phyloP scores from a whole-genome alignment of 306 rosid genomes.

The Chamaecrista fasciculata region DNA sequence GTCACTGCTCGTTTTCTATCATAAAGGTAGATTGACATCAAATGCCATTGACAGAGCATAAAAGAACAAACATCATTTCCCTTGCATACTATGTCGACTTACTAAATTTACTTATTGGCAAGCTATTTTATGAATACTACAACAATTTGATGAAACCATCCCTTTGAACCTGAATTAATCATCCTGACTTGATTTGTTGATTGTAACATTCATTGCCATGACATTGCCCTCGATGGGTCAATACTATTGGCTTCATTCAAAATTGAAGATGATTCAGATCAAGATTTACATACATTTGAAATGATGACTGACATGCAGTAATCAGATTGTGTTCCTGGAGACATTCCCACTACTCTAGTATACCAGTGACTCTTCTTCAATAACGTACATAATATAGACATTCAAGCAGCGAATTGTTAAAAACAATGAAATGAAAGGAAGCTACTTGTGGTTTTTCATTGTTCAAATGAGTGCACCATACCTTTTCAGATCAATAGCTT shows the following conservation, averaged over 20 bases:
- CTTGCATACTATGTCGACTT: not conserved
- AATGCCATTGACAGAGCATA: not conserved
- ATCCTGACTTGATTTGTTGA: not conserved
- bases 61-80: not conserved
- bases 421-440: not conserved
- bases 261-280: not conserved
- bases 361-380: not conserved
- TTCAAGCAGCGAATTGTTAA: not conserved
- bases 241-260: slow-evolving; percentile 5
- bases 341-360: not conserved
- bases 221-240: not conserved
- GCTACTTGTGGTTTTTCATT: not conserved
- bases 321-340: not conserved
- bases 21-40: not conserved
- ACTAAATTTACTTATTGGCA: not conserved
- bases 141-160: not conserved
- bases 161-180: not conserved
- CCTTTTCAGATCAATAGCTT: not conserved
- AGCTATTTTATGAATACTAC: not conserved
- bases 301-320: not conserved
- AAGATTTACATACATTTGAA: not conserved
- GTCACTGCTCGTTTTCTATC: not conserved
- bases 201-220: not conserved
- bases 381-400: slow-evolving; percentile 7
- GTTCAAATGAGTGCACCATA: not conserved